Evolutionary conservation across 805 yeast genomes (phyloP).

Genomic region (Pichia sporocuriosa): DNA sequence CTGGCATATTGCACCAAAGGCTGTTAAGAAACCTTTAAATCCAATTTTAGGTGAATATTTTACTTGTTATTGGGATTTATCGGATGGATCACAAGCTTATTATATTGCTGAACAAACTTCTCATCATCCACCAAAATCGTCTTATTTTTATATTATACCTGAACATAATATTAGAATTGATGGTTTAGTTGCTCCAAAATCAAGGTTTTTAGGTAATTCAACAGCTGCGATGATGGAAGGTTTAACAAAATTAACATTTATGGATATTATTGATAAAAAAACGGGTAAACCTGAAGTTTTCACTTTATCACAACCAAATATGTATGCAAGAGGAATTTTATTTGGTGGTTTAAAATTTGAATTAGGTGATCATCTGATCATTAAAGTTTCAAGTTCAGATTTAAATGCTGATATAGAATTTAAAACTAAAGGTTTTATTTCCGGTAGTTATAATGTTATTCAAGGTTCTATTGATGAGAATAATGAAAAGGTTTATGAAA

Average conservation of each 20-base stretch:
- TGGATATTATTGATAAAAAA: constrained; percentile 45
- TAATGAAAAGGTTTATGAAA: constrained; percentile 53
- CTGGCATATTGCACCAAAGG: constrained; percentile 98
- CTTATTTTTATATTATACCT: constrained; percentile 85
- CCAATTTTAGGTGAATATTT: constrained; percentile 92
- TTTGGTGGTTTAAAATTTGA: constrained; percentile 88
- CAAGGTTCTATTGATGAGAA: constrained; percentile 60
- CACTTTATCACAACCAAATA: constrained; percentile 88
- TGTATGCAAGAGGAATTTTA: constrained; percentile 88
- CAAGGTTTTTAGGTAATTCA: constrained; percentile 87
- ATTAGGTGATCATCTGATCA: constrained; percentile 84
- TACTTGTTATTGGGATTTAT: constrained; percentile 86
- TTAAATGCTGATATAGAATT: constrained; percentile 80
- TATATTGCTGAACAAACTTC: constrained; percentile 92
- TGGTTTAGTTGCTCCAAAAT: constrained; percentile 81
- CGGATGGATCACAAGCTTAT: constrained; percentile 61
- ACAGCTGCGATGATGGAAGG: constrained; percentile 99
- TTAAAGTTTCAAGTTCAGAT: constrained; percentile 54
- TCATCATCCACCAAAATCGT: constrained; percentile 97
- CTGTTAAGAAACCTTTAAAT: constrained; percentile 93
- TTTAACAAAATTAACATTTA: constrained; percentile 59
- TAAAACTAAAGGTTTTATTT: constrained; percentile 88
- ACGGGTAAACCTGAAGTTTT: constrained; percentile 55
- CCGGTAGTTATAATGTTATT: constrained; percentile 87
- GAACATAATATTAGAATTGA: constrained; percentile 76